A percentile compares a stretch with the other conserved stretches of the same genome.
These are phyloP conservation scores for Piedraia hortae DNA, from an alignment of 2,329 filamentous ascomycete genomes.

Conservation along the genomic window DNA sequence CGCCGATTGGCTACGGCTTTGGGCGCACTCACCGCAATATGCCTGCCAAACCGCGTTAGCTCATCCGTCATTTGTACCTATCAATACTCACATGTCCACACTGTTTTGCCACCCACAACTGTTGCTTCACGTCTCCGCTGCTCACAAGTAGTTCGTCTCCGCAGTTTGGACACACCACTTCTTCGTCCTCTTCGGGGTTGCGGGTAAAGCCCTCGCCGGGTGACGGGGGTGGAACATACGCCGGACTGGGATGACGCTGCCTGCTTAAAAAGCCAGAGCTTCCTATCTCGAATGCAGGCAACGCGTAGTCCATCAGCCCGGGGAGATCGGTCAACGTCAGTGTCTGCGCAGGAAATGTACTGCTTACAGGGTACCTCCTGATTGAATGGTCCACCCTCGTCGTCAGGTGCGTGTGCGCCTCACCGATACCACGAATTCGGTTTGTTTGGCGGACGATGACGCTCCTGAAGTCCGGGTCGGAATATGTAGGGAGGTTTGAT, in stretches of 20 bases:
- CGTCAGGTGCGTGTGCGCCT: constrained; percentile 1
- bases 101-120: constrained; percentile 74
- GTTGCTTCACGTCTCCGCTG: constrained; percentile 34
- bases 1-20: constrained; percentile 7
- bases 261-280: constrained; percentile 6
- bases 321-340: no score
- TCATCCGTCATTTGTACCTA: neutral
- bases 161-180: constrained; percentile 66
- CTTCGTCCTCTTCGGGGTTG: constrained; percentile 40
- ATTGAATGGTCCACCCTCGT: neutral
- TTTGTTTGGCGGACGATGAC: constrained; percentile 2
- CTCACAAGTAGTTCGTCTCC: constrained; percentile 59
- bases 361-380: no score
- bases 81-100: constrained; percentile 53
- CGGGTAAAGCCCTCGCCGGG: constrained; percentile 56
- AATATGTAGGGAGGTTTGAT: constrained; percentile 5
- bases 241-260: constrained; percentile 12
- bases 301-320: constrained; percentile 17
- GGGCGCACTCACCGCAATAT: constrained; percentile 25
- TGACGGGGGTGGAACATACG: constrained; percentile 35
- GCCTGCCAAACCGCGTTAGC: constrained; percentile 13
- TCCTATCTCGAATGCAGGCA: constrained; percentile 19
- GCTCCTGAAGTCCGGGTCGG: constrained; percentile 6
- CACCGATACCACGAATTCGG: constrained; percentile 1
- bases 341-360: no score